Evolutionary conservation across 2,329 filamentous ascomycete species (phyloP).

Genomic region (Exserohilum turcica): DNA sequence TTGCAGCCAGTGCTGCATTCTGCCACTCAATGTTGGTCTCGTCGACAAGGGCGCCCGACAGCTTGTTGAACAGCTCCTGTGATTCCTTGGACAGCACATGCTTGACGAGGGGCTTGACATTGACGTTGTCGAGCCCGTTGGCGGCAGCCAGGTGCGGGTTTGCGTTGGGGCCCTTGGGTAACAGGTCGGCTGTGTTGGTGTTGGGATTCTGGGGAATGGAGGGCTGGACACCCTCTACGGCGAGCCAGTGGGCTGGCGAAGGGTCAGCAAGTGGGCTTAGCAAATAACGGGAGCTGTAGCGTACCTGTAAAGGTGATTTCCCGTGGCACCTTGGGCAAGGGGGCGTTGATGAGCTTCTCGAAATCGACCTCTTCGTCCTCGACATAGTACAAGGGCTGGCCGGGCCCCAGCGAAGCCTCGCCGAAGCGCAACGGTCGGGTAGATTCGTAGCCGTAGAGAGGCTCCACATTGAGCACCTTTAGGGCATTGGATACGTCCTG

Average conservation of each 20-base stretch:
- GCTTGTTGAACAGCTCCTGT: conserved; percentile 95
- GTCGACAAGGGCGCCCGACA: conserved; percentile 85
- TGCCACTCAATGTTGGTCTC: conserved; percentile 86
- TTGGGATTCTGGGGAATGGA: conserved; percentile 96
- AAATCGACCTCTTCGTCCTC: conserved; percentile 99
- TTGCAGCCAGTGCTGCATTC: conserved; percentile 80
- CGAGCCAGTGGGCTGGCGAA: conserved; percentile 84
- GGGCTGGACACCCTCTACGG: conserved; percentile 95
- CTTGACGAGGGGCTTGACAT: conserved; percentile 89
- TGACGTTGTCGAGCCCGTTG: conserved; percentile 80
- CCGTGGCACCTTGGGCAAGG: conserved; percentile 89
- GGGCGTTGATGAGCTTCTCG: conserved; percentile 97
- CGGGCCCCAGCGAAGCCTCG: conserved; percentile 89
- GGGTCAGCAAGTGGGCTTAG: conserved; percentile 13
- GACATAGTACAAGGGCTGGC: conserved; percentile 94
- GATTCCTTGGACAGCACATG: conserved; percentile 96
- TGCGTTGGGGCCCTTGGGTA: conserved; percentile 86
- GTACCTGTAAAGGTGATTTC: conserved; percentile 90
- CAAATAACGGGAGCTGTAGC: conserved; percentile 20
- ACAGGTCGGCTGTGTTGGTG: conserved; percentile 81
- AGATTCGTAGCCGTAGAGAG: conserved; percentile 94
- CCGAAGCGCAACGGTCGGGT: conserved; percentile 87
- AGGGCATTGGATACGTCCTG: conserved; percentile 89
- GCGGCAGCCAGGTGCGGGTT: conserved; percentile 84
- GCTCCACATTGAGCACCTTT: conserved; percentile 86